Conservation (phyloP, 2,329 filamentous ascomycete genomes). For the Epicoccum sorghinum region DNA sequence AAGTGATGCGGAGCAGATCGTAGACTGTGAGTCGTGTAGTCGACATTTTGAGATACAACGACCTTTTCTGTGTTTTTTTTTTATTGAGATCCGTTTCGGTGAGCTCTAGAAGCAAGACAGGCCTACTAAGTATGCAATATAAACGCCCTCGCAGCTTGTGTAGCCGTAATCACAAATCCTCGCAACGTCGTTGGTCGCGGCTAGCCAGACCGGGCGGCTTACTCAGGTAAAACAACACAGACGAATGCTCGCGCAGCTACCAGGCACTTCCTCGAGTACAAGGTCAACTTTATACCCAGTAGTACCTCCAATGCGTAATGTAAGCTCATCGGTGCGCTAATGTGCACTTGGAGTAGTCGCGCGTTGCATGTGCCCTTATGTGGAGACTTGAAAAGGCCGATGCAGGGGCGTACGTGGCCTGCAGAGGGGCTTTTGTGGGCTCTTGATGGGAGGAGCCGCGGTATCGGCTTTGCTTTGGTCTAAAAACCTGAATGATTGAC, state of each 20-base stretch:
- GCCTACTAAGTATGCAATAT: slow-evolving; percentile 9
- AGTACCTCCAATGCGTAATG: slow-evolving; percentile 1
- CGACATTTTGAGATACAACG: slow-evolving; percentile 28
- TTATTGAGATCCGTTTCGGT: not conserved
- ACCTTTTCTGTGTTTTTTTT: not conserved
- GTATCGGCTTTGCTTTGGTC: slow-evolving; percentile 4
- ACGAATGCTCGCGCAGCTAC: slow-evolving; percentile 1
- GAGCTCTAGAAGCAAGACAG: not conserved
- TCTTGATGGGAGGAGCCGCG: slow-evolving; percentile 9
- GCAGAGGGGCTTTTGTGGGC: not conserved
- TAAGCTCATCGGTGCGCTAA: slow-evolving; percentile 13
- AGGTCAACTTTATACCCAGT: slow-evolving; percentile 14
- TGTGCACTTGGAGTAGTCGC: slow-evolving; percentile 11
- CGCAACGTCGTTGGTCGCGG: slow-evolving; percentile 24
- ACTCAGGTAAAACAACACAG: slow-evolving; percentile 7
- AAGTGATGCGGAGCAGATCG: slow-evolving; percentile 44
- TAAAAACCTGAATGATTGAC: not conserved
- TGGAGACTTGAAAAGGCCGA: slow-evolving; percentile 11
- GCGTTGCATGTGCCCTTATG: slow-evolving; percentile 11
- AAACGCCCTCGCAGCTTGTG: slow-evolving; percentile 7
- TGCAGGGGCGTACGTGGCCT: slow-evolving; percentile 12
- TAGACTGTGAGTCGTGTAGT: slow-evolving; percentile 39
- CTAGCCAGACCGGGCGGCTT: slow-evolving; percentile 12
- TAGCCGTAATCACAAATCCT: slow-evolving; percentile 28
- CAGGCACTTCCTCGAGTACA: not conserved